Evolutionary conservation across 176 grass and related monocot species (phyloP).

Genomic region (Pontederia paniculata): DNA sequence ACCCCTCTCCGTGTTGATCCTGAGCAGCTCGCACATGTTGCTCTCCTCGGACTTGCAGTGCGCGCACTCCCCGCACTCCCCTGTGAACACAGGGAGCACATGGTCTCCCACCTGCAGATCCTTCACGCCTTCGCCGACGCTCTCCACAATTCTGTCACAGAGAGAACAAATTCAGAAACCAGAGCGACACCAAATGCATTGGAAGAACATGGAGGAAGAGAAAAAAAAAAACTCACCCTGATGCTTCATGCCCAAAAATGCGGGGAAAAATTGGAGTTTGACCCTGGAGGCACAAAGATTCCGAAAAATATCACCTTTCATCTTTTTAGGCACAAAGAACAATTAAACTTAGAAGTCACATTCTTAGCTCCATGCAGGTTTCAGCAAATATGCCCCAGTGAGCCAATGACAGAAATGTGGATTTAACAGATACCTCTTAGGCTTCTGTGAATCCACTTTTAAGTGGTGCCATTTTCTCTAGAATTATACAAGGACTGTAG

Average conservation of each 20-base stretch:
- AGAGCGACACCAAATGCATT: neutral
- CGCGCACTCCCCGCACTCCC: conserved; percentile 13
- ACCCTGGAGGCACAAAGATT: neutral
- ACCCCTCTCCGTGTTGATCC: conserved; percentile 6
- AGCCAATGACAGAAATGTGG: too few relatives aligned
- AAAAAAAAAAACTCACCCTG: neutral
- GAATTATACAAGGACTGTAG: too few relatives aligned
- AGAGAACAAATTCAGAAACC: neutral
- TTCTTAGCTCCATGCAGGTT: too few relatives aligned
- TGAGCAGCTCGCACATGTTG: conserved; percentile 17
- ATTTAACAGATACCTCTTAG: too few relatives aligned
- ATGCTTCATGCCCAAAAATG: conserved; percentile 9
- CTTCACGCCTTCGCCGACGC: conserved; percentile 5
- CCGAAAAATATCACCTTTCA: neutral
- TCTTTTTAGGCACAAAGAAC: neutral
- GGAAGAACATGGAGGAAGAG: too few relatives aligned
- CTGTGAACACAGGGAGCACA: conserved; percentile 9
- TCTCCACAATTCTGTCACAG: conserved; percentile 2
- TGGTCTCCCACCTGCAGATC: conserved; percentile 10
- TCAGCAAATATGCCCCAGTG: too few relatives aligned
- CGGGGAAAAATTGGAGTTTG: neutral
- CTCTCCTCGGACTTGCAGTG: conserved; percentile 20
- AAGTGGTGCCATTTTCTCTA: too few relatives aligned
- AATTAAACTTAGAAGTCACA: too few relatives aligned
- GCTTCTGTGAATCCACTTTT: too few relatives aligned